Evolutionary conservation across 1,284 basidiomycete species (phyloP).

Genomic region (Cryptococcus sp.): DNA sequence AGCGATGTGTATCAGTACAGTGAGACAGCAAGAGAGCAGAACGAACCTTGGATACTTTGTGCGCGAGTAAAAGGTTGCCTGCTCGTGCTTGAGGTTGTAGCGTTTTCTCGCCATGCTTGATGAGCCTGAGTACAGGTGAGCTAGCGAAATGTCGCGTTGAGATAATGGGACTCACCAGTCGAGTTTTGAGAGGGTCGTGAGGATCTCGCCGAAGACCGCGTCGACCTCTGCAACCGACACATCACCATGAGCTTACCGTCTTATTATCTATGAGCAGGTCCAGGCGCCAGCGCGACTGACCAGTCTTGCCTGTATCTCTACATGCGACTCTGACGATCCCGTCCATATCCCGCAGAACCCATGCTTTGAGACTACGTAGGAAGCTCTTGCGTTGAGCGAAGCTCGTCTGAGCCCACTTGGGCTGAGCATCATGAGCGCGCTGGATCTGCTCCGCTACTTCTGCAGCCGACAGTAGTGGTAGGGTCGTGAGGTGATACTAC

Average conservation of each 20-base stretch:
- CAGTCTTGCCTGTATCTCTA: constrained; percentile 93
- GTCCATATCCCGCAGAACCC: constrained; percentile 78
- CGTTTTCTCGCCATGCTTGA: constrained; percentile 74
- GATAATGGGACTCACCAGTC: constrained; percentile 54
- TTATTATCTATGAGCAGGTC: neutral
- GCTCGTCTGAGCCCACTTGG: constrained; percentile 67
- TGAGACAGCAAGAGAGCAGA: neutral
- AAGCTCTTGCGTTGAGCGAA: constrained; percentile 78
- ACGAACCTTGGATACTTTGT: constrained; percentile 66
- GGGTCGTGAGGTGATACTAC: constrained; percentile 46
- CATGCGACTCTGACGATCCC: constrained; percentile 84
- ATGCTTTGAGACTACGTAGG: constrained; percentile 79
- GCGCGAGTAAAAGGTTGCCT: constrained; percentile 74
- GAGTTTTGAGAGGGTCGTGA: constrained; percentile 85
- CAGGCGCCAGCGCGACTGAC: constrained; percentile 57
- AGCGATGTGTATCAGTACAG: neutral
- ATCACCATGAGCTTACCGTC: neutral
- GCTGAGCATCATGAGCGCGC: constrained; percentile 68
- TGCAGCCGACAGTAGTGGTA: constrained; percentile 64
- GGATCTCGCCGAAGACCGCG: constrained; percentile 82
- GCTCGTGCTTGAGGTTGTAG: constrained; percentile 70
- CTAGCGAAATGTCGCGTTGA: neutral
- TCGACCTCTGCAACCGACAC: constrained; percentile 66
- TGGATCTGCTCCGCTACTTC: constrained; percentile 72
- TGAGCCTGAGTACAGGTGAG: constrained; percentile 60